Base-by-base conservation (phyloP, 1,284 basidiomycete genomes). In the Pascua guehoae region DNA sequence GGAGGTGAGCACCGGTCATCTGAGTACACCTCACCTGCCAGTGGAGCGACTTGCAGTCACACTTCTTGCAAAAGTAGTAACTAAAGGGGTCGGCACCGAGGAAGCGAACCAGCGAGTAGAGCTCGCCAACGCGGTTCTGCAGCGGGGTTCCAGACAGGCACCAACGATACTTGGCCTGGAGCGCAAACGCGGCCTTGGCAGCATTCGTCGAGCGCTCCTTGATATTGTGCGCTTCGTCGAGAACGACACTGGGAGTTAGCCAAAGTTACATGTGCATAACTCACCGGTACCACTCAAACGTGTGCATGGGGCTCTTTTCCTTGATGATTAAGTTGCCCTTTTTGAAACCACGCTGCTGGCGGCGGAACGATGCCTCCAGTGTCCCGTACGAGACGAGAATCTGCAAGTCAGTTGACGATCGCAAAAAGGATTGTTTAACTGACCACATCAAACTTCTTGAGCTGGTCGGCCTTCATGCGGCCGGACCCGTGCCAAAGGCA, bases 211-310 rank as follows among this genome's bases (percentile, higher is more conserved):
- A 79, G 14, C 96, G 85, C 73, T 98, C 95, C 74, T 94, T 95
- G 80, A 96, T 98, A 73, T 96, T 97, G 77, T 99, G 96, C 8
- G 95, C 95, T 79, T 98, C 96, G 68, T 98, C 96, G 44, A 98
- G 85, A 14, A 68, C 60, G 17, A 66, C 72, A 46, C 24, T 32
- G 24, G 9, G 14, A 8, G 17, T 46, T 41, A 63, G 37, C 77
- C 82, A 37, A 61, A 85, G 86, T 88, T 80, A 57, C 88, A 83
- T 60, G 91, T 80, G 63, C 88, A 85, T 94, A 94, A 98, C 56
- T 87, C 78, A 60, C 24, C 97, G 81, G 65, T 88, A 86, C 96
- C 96, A 99, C 57, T 88, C 78, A 60, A 97, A 84, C 53, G 82
- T 78, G 74, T 99, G 96, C 59, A 98, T 71, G 0, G 88, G 85